Evolutionary conservation across 768 basidiomycete genomes (phyloP).

Genomic region (Hygrophoropsis aurantiaca): DNA sequence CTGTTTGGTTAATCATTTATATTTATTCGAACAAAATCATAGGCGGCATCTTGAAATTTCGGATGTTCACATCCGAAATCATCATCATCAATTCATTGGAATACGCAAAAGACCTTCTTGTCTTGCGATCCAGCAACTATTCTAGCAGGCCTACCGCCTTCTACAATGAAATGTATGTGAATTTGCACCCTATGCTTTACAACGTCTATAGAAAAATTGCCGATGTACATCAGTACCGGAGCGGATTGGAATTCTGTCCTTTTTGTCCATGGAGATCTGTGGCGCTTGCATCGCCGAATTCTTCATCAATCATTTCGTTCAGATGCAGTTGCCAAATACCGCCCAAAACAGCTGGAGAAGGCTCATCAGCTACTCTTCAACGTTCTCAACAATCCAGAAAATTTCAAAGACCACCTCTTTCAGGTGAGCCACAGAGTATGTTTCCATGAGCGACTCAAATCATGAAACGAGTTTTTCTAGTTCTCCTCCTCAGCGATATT

Average conservation of each 20-base stretch:
- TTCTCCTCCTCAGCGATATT: slow-evolving; percentile 34
- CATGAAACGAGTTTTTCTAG: slow-evolving; percentile 8
- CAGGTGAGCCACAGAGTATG: too few relatives aligned
- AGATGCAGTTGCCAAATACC: slow-evolving; percentile 6
- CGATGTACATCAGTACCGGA: slow-evolving; percentile 37
- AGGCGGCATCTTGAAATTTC: slow-evolving; percentile 6
- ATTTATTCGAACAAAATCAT: neutral
- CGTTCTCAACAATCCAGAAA: slow-evolving; percentile 28
- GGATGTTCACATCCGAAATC: slow-evolving; percentile 5
- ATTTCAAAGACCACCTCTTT: slow-evolving; percentile 21
- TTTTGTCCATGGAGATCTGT: slow-evolving; percentile 27
- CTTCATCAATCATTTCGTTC: slow-evolving; percentile 19
- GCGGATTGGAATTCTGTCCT: slow-evolving; percentile 41
- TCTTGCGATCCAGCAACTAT: slow-evolving; percentile 42
- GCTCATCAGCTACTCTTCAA: slow-evolving; percentile 32
- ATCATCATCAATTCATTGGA: slow-evolving; percentile 35
- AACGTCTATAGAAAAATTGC: neutral
- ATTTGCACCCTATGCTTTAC: neutral
- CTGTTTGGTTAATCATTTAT: too few relatives aligned
- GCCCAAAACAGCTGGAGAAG: slow-evolving; percentile 25
- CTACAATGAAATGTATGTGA: slow-evolving; percentile 38
- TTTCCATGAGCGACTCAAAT: neutral
- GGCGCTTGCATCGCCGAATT: slow-evolving; percentile 33
- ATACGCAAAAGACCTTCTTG: slow-evolving; percentile 39
- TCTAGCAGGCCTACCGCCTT: slow-evolving; percentile 36